phyloP scores from a whole-genome alignment of 2,329 filamentous ascomycete genomes.

The Mycosphaerella arachidis region DNA sequence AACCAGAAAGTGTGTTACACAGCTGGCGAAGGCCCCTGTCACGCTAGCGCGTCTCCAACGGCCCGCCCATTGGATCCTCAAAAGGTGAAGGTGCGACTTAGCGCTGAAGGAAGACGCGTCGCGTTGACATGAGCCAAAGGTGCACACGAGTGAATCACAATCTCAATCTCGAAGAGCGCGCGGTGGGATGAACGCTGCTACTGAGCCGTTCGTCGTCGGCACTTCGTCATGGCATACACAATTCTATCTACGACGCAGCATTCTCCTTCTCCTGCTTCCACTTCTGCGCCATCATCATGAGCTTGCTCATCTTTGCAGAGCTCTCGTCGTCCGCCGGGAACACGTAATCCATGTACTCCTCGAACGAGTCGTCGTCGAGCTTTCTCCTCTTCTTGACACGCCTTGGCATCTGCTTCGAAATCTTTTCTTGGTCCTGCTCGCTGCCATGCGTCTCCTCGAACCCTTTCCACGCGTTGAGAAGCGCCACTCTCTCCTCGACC shows the following conservation, averaged over 20 bases:
- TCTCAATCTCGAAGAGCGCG: background rate
- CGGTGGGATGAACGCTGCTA: background rate
- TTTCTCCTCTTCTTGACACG: conserved; percentile 87
- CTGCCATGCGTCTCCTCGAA: conserved; percentile 86
- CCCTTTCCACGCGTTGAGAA: conserved; percentile 86
- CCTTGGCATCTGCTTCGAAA: conserved; percentile 90
- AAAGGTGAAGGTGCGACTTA: background rate
- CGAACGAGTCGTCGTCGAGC: conserved; percentile 86
- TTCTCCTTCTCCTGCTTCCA: conserved; percentile 67
- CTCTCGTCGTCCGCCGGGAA: conserved; percentile 89
- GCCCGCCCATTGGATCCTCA: no score
- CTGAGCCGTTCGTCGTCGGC: background rate
- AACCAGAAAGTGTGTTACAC: background rate
- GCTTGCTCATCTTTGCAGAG: conserved; percentile 68
- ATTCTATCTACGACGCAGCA: background rate
- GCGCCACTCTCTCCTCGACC: conserved; percentile 86
- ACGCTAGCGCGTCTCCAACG: no score
- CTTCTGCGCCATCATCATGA: conserved; percentile 78
- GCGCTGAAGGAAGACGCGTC: background rate
- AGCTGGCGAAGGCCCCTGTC: background rate
- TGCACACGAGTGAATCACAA: background rate
- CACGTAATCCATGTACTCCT: conserved; percentile 96
- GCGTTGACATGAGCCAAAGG: background rate
- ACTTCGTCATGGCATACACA: background rate
- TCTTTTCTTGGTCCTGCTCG: conserved; percentile 68